Percentiles rank a stretch among this genome's conserved stretches.
phyloP scores from a whole-genome alignment of 805 yeast species.

The Wickerhamiella brachini region DNA sequence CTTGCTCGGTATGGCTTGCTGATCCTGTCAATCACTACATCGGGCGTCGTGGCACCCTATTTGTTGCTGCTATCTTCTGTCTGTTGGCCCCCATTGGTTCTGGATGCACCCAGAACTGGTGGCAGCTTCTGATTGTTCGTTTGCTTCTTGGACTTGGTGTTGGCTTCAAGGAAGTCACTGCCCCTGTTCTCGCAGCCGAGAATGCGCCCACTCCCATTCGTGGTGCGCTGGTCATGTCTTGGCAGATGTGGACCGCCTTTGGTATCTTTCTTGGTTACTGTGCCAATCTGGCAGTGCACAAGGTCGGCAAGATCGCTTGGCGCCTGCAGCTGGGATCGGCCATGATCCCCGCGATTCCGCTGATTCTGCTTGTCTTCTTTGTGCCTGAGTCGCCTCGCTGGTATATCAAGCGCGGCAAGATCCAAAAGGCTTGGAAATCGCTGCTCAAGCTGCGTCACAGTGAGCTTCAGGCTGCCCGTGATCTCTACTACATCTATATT shows the following conservation, averaged over 20 bases:
- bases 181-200: constrained; percentile 52
- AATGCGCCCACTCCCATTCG: constrained; percentile 44
- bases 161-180: constrained; percentile 55
- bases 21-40: constrained; percentile 36
- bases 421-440: constrained; percentile 37
- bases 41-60: constrained; percentile 39
- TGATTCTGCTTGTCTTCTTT: constrained; percentile 40
- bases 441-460: constrained; percentile 33
- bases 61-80: constrained; percentile 36
- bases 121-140: constrained; percentile 45
- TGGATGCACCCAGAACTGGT: constrained; percentile 47
- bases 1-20: constrained; percentile 37
- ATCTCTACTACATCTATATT: constrained; percentile 43
- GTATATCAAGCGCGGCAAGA: constrained; percentile 40
- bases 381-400: constrained; percentile 62
- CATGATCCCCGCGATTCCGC: constrained; percentile 36
- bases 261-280: constrained; percentile 58
- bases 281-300: constrained; percentile 42
- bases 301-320: constrained; percentile 39
- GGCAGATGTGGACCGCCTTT: constrained; percentile 65
- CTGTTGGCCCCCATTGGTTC: constrained; percentile 43
- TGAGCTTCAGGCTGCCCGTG: constrained; percentile 46
- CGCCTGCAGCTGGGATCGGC: constrained; percentile 55
- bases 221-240: constrained; percentile 54
- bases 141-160: constrained; percentile 47